Evolutionary conservation across 805 yeast genomes (phyloP).

Genomic region (Torulaspora gathmanii): DNA sequence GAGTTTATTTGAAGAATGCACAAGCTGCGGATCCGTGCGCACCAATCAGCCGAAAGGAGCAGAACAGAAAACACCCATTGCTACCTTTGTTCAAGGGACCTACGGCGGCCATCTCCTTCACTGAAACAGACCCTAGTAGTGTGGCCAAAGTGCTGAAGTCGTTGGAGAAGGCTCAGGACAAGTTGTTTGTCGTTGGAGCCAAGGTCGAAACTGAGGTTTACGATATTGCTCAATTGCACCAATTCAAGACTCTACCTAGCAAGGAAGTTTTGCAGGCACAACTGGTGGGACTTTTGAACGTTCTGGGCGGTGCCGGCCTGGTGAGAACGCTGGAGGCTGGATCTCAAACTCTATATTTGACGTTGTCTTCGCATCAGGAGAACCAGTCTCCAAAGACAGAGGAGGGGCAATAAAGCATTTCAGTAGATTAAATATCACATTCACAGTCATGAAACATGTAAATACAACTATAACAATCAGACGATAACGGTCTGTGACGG

Average conservation of each 20-base stretch:
- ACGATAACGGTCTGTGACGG: background rate
- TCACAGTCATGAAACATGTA: conserved; percentile 8
- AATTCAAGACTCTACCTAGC: conserved; percentile 70
- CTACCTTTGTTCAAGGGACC: conserved; percentile 74
- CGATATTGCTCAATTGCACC: conserved; percentile 48
- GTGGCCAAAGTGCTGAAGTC: conserved; percentile 60
- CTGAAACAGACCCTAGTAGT: conserved; percentile 61
- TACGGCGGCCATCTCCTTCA: conserved; percentile 69
- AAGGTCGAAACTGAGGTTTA: conserved; percentile 59
- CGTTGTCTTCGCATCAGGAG: conserved; percentile 60
- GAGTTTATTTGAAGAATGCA: conserved; percentile 70
- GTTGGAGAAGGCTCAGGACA: conserved; percentile 61
- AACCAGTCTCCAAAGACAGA: conserved; percentile 33
- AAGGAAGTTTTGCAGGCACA: conserved; percentile 70
- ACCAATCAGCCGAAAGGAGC: conserved; percentile 50
- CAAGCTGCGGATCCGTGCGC: conserved; percentile 60
- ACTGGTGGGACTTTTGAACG: conserved; percentile 76
- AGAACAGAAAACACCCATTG: conserved; percentile 58
- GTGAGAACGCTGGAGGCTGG: conserved; percentile 73
- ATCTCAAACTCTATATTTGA: conserved; percentile 64
- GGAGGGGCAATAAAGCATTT: conserved; percentile 7
- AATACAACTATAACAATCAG: conserved; percentile 5
- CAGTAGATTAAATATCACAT: conserved; percentile 5
- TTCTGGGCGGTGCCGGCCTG: conserved; percentile 84
- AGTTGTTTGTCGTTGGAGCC: conserved; percentile 80